Evolutionary conservation across 1,284 basidiomycete genomes (phyloP), one percentile per base, ranked within the genome.

Genomic region (Rhizoctonia solani): DNA sequence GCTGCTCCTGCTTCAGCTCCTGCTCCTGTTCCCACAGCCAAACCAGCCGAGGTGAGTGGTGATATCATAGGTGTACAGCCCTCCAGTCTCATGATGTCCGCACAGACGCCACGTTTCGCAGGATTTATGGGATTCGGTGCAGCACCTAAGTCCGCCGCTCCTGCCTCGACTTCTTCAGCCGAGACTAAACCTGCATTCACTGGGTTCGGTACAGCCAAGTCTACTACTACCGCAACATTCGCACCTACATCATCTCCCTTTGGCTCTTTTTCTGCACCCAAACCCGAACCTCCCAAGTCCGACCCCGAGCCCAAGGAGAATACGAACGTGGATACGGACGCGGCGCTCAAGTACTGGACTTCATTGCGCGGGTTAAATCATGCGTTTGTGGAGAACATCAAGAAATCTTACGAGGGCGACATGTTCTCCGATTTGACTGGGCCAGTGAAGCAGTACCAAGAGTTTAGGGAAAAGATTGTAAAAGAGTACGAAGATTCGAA

Each of bases 301-400:
- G 27, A 49, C 23, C 13, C 52, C 21, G 34, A 55, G 19, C 6
- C 42, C 13, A 8, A 29, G 25, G n/a, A n/a, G n/a, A n/a, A n/a
- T n/a, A n/a, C n/a, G n/a, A n/a, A n/a, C n/a, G 23, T 53, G 1
- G 61, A 67, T 32, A 59, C 67, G 8, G 50, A 67, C 13, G 39
- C 56, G 11, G 55, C 54, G n/a, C 39, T 69, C 29, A 66, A 59
- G n/a, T 71, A 68, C 46, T 69, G 58, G 66, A 37, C 66, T 5
- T 71, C 70, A 2, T 23, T 71, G 30, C 50, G 70, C 32, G 70
- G 70, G 19, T 42, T 71, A 16, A 71, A 71, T 30, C 66, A 71
- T 50, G 67, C 70, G 37, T 59, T 71, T 39, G 34, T 68, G 27
- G 61, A 66, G 23, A 34, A 56, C n/a, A 21, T 70, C 16, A 61